phyloP scores from a whole-genome alignment of 352 stramenopile genomes.

The Phytophthora ohioensis region DNA sequence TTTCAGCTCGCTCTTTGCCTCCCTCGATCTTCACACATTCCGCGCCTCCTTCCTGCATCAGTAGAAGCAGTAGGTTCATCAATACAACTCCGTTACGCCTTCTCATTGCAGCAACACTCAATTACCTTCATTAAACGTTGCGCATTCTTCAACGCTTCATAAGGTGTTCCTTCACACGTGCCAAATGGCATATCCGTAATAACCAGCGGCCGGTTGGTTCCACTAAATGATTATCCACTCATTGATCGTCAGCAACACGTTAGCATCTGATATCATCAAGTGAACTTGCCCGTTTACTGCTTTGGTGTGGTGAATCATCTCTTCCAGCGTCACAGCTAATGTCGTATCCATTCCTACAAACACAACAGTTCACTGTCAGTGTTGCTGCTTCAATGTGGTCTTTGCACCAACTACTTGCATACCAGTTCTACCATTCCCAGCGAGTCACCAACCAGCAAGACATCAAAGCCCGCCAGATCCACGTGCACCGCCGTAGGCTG shows the following conservation, averaged over 20 bases:
- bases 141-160: constrained; percentile 95
- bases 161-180: constrained; percentile 93
- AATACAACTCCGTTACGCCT: too few relatives aligned
- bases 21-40: constrained; percentile 99
- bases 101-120: too few relatives aligned
- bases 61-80: too few relatives aligned
- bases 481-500: constrained; percentile 98
- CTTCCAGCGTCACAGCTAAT: constrained; percentile 95
- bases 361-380: constrained; percentile 2
- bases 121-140: constrained; percentile 93
- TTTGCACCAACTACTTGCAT: constrained; percentile 33
- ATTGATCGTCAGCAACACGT: too few relatives aligned
- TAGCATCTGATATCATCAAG: too few relatives aligned
- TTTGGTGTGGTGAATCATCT: constrained; percentile 98
- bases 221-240: constrained; percentile 37
- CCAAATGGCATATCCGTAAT: constrained; percentile 99
- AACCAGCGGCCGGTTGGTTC: constrained; percentile 90
- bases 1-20: constrained; percentile 76
- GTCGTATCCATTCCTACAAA: constrained; percentile 83
- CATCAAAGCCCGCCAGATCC: constrained; percentile 98
- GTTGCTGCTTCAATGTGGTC: not conserved
- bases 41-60: constrained; percentile 96
- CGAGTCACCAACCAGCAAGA: constrained; percentile 98
- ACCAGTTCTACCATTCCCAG: constrained; percentile 99
- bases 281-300: constrained; percentile 91